Conservation (phyloP, 176 grass and related monocot genomes). For the Oryza nivara region DNA sequence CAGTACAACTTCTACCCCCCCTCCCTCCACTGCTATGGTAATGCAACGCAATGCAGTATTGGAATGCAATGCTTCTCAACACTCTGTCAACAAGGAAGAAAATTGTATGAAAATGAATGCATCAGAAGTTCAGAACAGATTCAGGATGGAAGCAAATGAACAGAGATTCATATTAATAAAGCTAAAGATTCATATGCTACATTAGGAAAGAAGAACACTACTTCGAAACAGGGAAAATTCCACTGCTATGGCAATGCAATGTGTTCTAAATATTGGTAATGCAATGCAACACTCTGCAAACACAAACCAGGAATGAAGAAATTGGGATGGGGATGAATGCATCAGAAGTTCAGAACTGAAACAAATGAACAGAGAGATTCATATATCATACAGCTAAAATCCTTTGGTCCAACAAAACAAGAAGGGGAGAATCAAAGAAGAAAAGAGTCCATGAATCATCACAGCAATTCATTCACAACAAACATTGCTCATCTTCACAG, state of each 20-base stretch:
- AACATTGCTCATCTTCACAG: conserved; percentile 44
- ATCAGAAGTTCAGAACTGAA: neutral
- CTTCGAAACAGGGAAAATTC: too few species aligned
- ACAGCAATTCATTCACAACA: conserved; percentile 36
- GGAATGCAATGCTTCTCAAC: neutral
- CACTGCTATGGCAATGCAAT: too few species aligned
- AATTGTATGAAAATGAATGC: neutral
- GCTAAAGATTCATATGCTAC: too few species aligned
- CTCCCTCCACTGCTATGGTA: neutral
- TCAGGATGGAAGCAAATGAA: neutral
- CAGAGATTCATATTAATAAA: neutral
- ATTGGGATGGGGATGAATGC: neutral
- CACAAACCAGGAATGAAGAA: neutral
- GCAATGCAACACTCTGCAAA: neutral
- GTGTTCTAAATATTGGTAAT: neutral
- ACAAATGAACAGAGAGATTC: neutral
- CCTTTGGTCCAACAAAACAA: conserved; percentile 16
- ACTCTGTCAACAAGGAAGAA: neutral
- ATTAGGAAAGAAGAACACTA: too few species aligned
- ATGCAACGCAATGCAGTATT: neutral
- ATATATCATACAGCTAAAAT: neutral
- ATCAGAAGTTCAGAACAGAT: neutral
- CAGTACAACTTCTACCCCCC: neutral
- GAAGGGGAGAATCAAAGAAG: neutral
- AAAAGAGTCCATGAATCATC: conserved; percentile 28